Evolutionary conservation across 2,329 filamentous ascomycete genomes (phyloP), one percentile per base, ranked within the genome.

Genomic region (Sphaerulina vaccinii): DNA sequence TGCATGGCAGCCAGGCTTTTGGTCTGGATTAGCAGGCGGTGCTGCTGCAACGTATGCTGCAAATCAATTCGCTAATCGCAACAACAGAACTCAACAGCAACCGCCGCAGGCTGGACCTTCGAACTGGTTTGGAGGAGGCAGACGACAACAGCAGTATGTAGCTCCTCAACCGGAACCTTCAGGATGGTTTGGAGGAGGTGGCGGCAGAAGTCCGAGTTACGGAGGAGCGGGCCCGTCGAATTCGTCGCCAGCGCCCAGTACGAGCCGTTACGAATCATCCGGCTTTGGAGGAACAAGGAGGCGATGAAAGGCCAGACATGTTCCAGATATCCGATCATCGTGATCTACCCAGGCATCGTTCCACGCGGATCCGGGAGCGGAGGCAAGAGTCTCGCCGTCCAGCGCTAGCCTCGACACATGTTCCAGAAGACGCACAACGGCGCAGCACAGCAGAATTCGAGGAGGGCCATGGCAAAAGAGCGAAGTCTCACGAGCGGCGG

Each of bases 1-100:
- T 55, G 75, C 76, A 1, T 90, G 86, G 85, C 77, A 78, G 43
- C 86, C 87, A 4, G 87, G 87, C 1, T 90, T 90, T 70, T 90
- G 86, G 86, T 80, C 75, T 15, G 87, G 86, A 16, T 71, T 81
- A n/a, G 77, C 80, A 0, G 79, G 80, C 13, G 88, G 87, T 38
- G 85, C 83, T 4, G 86, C 86, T 32, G 62, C 57, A 40, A 57
- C 56, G 11, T 63, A 61, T 36, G 63, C 61, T 38, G 63, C 61
- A 9, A 49, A 57, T 2, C 50, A 56, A 16, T 55, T 23, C 29
- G 53, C 49, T 15, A 52, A 60, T 27, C 54, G 50, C 35, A 55
- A 57, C 44, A 60, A 62, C 38, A 55, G 51, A 27, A 55, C 48
- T 18, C 44, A 58, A 21, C 51, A 61, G 33, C 38, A 57, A 69